Percentiles rank a stretch among this genome's conserved stretches.
Evolutionary conservation across 345 rosid species (phyloP).

Genomic region (Streptanthus diversifolius): DNA sequence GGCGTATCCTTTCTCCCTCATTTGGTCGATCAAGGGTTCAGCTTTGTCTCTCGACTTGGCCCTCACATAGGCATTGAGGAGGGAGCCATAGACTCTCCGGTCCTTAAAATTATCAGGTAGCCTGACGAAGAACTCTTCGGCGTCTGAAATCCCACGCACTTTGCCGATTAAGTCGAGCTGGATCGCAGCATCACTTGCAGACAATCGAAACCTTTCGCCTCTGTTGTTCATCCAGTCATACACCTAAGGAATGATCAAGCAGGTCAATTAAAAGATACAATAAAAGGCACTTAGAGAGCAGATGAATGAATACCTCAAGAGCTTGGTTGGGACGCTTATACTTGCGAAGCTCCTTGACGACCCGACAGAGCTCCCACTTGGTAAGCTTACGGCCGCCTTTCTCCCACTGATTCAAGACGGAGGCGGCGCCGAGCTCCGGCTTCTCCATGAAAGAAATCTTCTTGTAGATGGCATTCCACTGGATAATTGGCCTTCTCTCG

Average conservation of each 20-base stretch:
- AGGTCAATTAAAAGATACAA: neutral
- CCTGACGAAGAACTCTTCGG: conserved; percentile 56
- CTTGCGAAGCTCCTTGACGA: conserved; percentile 88
- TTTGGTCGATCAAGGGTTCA: conserved; percentile 55
- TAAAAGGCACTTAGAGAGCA: neutral
- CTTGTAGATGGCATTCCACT: conserved; percentile 78
- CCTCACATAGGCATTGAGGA: conserved; percentile 72
- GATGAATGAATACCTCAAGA: conserved; percentile 56
- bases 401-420: conserved; percentile 70
- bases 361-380: conserved; percentile 88
- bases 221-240: conserved; percentile 90
- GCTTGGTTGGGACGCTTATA: conserved; percentile 66
- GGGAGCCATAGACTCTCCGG: conserved; percentile 77
- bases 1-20: conserved; percentile 67
- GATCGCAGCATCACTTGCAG: conserved; percentile 90
- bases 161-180: conserved; percentile 84
- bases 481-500: conserved; percentile 66
- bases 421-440: conserved; percentile 68
- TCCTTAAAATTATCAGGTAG: conserved; percentile 65
- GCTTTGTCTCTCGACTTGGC: conserved; percentile 63
- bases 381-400: conserved; percentile 59
- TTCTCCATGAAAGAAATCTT: conserved; percentile 70
- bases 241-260: conserved; percentile 37
- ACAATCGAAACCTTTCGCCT: conserved; percentile 61
- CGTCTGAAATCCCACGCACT: conserved; percentile 69